Conservation (phyloP, 2,329 filamentous ascomycete genomes). For the Aspergillus hortae region DNA sequence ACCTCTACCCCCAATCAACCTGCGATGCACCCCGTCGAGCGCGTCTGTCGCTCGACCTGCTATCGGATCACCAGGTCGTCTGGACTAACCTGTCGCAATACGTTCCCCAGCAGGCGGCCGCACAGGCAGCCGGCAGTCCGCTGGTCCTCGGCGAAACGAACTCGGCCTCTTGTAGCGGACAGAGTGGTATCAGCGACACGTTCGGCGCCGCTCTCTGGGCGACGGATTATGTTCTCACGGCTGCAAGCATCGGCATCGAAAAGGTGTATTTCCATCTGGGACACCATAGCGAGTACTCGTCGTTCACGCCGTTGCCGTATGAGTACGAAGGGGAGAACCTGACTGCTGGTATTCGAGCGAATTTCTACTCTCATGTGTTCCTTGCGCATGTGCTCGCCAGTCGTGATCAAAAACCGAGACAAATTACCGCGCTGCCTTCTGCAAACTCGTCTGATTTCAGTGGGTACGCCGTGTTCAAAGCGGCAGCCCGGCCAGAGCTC, state of each 20-base stretch:
- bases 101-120: conserved; percentile 6
- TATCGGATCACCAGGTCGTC: conserved; percentile 5
- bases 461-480: neutral
- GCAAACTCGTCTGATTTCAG: conserved; percentile 6
- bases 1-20: conserved; percentile 8
- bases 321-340: conserved; percentile 4
- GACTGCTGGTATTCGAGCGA: conserved; percentile 2
- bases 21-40: conserved; percentile 1
- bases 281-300: conserved; percentile 11
- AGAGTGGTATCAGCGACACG: conserved; percentile 8
- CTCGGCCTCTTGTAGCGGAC: conserved; percentile 6
- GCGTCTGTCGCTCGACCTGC: conserved; percentile 2
- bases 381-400: conserved; percentile 1
- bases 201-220: conserved; percentile 11
- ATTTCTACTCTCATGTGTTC: conserved; percentile 7
- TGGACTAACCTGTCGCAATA: conserved; percentile 10
- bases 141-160: conserved; percentile 10
- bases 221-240: conserved; percentile 8
- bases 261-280: conserved; percentile 9
- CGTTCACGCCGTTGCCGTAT: conserved; percentile 5
- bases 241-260: conserved; percentile 6
- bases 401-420: neutral
- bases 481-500: neutral
- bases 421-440: neutral
- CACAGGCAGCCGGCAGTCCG: neutral